Evolutionary conservation across 352 stramenopile genomes (phyloP).

Genomic region (Halophytophthora batemanensis): DNA sequence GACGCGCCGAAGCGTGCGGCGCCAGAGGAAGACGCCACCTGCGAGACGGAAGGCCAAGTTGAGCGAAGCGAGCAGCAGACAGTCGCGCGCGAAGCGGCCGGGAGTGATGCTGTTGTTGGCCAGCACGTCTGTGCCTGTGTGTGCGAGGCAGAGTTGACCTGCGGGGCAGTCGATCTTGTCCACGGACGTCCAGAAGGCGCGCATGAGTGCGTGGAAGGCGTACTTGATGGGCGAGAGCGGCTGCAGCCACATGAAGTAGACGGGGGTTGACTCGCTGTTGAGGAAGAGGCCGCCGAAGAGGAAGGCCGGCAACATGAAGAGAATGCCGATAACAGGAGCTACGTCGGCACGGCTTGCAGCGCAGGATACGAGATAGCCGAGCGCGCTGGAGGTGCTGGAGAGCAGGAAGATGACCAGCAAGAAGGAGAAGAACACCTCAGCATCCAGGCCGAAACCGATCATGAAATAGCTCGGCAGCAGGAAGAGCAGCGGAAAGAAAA

Average conservation of each 20-base stretch:
- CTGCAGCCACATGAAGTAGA: constrained; percentile 37
- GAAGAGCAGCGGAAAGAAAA: constrained; percentile 32
- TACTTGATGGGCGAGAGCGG: constrained; percentile 39
- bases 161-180: constrained; percentile 21
- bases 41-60: constrained; percentile 32
- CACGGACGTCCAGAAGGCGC: constrained; percentile 28
- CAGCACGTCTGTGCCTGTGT: constrained; percentile 27
- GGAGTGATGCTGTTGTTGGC: constrained; percentile 19
- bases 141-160: constrained; percentile 13
- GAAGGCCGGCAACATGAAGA: constrained; percentile 33
- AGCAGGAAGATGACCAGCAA: constrained; percentile 26
- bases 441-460: constrained; percentile 29
- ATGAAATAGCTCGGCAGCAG: constrained; percentile 37
- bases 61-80: constrained; percentile 22
- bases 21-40: constrained; percentile 29
- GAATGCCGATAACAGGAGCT: constrained; percentile 26
- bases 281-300: constrained; percentile 36
- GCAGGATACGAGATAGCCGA: constrained; percentile 37
- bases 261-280: constrained; percentile 27
- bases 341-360: constrained; percentile 22
- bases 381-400: constrained; percentile 15
- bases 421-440: constrained; percentile 34
- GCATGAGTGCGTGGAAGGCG: constrained; percentile 37
- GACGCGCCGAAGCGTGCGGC: constrained; percentile 12
- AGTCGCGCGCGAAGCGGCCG: constrained; percentile 18